Evolutionary conservation across 108 stramenopile genomes (phyloP), one percentile per base, ranked within the genome.

Genomic region (Heterococcus sp.): DNA sequence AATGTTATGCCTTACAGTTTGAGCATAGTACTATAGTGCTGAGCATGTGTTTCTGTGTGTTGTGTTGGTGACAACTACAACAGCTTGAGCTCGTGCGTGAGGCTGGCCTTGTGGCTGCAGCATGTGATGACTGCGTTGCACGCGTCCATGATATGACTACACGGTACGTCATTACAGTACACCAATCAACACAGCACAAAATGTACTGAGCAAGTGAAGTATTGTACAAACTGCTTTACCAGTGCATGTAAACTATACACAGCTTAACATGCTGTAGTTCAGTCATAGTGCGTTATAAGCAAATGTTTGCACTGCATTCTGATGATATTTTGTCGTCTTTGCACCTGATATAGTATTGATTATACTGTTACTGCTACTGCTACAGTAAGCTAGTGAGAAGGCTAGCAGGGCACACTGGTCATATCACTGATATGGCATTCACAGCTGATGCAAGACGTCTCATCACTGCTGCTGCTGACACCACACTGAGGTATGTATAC

Each of bases 401-500:
- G 29, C 84, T 89, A n/a, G 75, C 38, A 66, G 88, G 86, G 21
- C 94, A 95, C 87, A 88, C 82, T 33, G 91, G 87, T 28, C 92
- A 88, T 3, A 93, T 96, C 31, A 89, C 91, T 39, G 95, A 93
- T 78, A 31, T 96, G 65, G 91, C 88, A 21, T 97, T 96, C 75
- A 92, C 93, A 35, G 92, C 93, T 3, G 95, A 95, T 75, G 95
- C 92, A 30, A 89, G 95, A 5, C 93, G 90, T 65, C 84, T 98
- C 8, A 92, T 92, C 73, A 91, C 92, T 1, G 85, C 94, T 28
- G 92, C 92, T 26, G 75, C 93, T 73, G 95, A 95, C 71, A 87
- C 91, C 14, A 91, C 94, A 2, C 83, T 96, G 36, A 92, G 76
- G 76, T 78, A 1, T 70, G 46, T 58, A 58, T 58, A n/a, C n/a